phyloP scores from a whole-genome alignment of 2,329 filamentous ascomycete species.

The Alternaria conjuncta region DNA sequence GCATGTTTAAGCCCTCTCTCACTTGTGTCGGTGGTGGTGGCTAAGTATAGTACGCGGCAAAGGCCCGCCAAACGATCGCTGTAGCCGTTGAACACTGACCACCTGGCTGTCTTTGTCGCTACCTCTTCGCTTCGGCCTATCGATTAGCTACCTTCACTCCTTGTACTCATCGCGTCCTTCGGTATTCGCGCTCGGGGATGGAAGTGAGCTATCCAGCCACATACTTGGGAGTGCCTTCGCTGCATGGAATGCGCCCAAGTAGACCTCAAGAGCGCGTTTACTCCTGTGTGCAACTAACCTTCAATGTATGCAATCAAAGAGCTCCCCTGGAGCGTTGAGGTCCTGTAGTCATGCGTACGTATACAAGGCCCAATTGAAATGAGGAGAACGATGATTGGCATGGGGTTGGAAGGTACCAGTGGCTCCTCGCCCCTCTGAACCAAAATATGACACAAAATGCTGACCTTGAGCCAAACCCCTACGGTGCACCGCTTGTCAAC shows the following conservation, averaged over 20 bases:
- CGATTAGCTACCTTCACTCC: neutral
- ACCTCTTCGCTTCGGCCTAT: constrained; percentile 8
- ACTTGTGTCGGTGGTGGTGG: neutral
- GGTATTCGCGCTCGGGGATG: neutral
- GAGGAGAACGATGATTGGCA: neutral
- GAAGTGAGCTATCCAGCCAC: neutral
- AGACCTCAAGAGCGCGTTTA: neutral
- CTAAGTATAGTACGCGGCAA: neutral
- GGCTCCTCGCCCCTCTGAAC: neutral
- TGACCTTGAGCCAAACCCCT: neutral
- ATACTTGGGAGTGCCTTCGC: neutral
- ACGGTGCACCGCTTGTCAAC: neutral
- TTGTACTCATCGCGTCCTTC: neutral
- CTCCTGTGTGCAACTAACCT: neutral
- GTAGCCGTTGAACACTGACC: constrained; percentile 17
- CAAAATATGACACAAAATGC: neutral
- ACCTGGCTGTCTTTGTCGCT: constrained; percentile 12
- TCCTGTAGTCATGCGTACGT: neutral
- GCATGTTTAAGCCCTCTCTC: neutral
- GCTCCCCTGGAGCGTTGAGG: neutral
- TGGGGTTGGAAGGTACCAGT: neutral
- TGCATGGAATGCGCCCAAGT: neutral
- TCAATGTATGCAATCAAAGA: neutral
- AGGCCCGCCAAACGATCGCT: constrained; percentile 6
- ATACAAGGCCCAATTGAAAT: neutral